Evolutionary conservation across 2,329 filamentous ascomycete genomes (phyloP).

Genomic region (Pyrenophora teres): DNA sequence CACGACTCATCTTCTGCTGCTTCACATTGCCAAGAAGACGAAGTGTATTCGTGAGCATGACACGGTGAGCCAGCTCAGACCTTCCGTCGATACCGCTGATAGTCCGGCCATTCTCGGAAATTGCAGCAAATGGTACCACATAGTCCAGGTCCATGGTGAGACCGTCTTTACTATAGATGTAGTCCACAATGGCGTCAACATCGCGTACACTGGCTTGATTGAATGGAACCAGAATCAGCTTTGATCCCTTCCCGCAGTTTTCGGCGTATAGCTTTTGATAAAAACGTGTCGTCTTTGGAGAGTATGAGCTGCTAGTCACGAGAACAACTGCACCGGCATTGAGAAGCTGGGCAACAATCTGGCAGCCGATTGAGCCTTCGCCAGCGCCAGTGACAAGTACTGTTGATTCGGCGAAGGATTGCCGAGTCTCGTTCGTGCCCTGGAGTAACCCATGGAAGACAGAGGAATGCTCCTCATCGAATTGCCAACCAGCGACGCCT

Average conservation of each 20-base stretch:
- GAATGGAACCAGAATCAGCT: slow-evolving; percentile 48
- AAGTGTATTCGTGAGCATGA: slow-evolving; percentile 97
- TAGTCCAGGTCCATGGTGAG: slow-evolving; percentile 73
- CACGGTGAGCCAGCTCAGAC: slow-evolving; percentile 95
- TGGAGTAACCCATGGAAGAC: background rate
- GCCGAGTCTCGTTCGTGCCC: background rate
- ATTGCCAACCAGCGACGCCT: background rate
- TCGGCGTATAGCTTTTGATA: slow-evolving; percentile 45
- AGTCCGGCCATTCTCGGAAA: slow-evolving; percentile 95
- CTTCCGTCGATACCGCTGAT: slow-evolving; percentile 97
- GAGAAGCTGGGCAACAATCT: slow-evolving; percentile 42
- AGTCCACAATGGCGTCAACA: slow-evolving; percentile 42
- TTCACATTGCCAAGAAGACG: slow-evolving; percentile 91
- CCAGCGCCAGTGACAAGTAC: slow-evolving; percentile 49
- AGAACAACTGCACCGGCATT: slow-evolving; percentile 46
- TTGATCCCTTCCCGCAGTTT: slow-evolving; percentile 41
- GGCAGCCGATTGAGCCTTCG: slow-evolving; percentile 43
- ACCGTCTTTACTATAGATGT: slow-evolving; percentile 44
- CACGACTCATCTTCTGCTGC: slow-evolving; percentile 81
- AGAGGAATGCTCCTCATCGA: background rate
- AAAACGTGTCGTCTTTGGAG: slow-evolving; percentile 54
- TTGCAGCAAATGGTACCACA: slow-evolving; percentile 92
- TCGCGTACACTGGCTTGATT: slow-evolving; percentile 57
- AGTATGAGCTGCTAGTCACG: slow-evolving; percentile 45
- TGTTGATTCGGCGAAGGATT: slow-evolving; percentile 33